Evolutionary conservation across 73 alveolate genomes (phyloP).

Genomic region (Blepharisma japonicum): DNA sequence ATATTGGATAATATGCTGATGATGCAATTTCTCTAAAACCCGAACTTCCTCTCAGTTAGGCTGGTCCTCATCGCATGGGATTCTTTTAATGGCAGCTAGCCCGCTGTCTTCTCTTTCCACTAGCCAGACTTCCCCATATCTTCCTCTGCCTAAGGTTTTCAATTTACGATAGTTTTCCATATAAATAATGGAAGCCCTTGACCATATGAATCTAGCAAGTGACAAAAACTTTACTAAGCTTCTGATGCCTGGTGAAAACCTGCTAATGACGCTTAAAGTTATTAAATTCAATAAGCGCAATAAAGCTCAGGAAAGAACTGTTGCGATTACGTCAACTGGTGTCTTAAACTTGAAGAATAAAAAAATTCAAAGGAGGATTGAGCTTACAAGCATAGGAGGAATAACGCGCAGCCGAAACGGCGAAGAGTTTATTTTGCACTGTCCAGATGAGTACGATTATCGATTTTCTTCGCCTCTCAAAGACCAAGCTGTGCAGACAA

Average conservation of each 20-base stretch:
- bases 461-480: conserved; percentile 28
- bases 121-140: conserved; percentile 24
- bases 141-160: neutral
- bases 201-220: no score
- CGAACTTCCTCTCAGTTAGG: conserved; percentile 65
- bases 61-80: neutral
- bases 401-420: conserved; percentile 52
- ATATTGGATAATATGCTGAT: conserved; percentile 82
- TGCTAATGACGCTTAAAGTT: conserved; percentile 56
- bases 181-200: neutral
- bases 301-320: conserved; percentile 63
- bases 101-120: neutral
- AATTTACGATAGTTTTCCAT: conserved; percentile 17
- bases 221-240: conserved; percentile 5
- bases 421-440: conserved; percentile 60
- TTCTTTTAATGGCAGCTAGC: conserved; percentile 10
- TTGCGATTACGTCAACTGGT: conserved; percentile 60
- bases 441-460: conserved; percentile 66
- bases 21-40: conserved; percentile 79
- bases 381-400: conserved; percentile 56
- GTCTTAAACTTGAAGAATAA: conserved; percentile 56
- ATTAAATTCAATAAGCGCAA: conserved; percentile 68
- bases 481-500: no score
- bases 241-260: conserved; percentile 55
- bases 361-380: conserved; percentile 67